phyloP scores from a whole-genome alignment of 139 green algal genomes.

The Tetradesmus obliquus region DNA sequence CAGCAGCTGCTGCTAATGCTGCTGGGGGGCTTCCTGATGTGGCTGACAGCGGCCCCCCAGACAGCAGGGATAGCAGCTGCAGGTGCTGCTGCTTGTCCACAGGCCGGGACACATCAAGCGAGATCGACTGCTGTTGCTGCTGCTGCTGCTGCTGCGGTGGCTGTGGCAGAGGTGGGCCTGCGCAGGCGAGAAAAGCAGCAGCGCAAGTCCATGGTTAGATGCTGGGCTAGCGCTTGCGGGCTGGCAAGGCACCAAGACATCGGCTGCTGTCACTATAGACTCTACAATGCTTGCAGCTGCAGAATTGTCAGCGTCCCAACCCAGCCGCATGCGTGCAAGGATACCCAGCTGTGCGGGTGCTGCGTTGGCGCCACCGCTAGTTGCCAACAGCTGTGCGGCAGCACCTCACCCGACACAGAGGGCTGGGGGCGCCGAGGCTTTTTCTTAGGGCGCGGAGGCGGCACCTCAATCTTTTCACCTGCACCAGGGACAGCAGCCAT shows the following conservation, averaged over 20 bases:
- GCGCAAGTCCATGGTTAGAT: background rate
- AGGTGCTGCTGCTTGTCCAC: slow-evolving; percentile 11
- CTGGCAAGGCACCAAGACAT: too few relatives aligned
- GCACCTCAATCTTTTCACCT: slow-evolving; percentile 73
- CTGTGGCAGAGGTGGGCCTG: background rate
- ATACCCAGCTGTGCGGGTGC: background rate
- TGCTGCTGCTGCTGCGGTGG: background rate
- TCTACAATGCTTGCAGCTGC: too few relatives aligned
- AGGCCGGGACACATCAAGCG: background rate
- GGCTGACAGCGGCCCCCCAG: background rate
- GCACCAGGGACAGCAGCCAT: background rate
- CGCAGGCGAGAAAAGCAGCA: background rate
- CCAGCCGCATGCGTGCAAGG: background rate
- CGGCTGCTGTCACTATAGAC: too few relatives aligned
- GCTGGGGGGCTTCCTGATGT: background rate
- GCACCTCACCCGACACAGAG: slow-evolving; percentile 5
- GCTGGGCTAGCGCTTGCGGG: too few relatives aligned
- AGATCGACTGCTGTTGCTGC: background rate
- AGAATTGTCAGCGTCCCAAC: too few relatives aligned
- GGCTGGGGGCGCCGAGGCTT: slow-evolving; percentile 62
- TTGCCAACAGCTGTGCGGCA: background rate
- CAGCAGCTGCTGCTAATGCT: slow-evolving; percentile 12
- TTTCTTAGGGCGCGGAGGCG: slow-evolving; percentile 86
- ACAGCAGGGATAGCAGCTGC: background rate
- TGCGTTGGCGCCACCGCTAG: background rate